These are phyloP conservation scores for Darksidea phi DNA, from an alignment of 495 filamentous ascomycete species.

Conservation along the genomic window DNA sequence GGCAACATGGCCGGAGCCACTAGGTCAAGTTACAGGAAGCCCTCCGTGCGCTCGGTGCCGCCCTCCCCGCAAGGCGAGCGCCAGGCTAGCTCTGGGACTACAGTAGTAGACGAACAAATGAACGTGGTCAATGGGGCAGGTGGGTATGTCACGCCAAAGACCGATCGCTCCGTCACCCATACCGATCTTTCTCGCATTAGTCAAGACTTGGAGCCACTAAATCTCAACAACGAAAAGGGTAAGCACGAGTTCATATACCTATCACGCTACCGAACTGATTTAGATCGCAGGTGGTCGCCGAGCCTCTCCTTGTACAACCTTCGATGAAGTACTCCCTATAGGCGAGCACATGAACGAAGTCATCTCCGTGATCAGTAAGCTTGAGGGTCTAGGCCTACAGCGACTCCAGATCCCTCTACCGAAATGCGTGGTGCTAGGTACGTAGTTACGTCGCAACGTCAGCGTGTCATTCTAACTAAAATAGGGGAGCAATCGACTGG, in stretches of 20 bases:
- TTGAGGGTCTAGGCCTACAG: constrained; percentile 38
- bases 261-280: neutral
- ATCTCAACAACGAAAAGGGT: neutral
- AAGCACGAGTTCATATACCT: too few relatives aligned
- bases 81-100: neutral
- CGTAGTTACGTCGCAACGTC: too few relatives aligned
- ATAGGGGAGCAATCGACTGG: constrained; percentile 79
- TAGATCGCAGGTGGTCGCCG: neutral
- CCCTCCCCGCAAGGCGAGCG: too few relatives aligned
- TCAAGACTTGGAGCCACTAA: neutral
- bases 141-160: neutral
- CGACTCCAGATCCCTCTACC: constrained; percentile 58
- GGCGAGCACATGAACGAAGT: constrained; percentile 31
- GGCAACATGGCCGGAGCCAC: neutral
- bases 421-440: constrained; percentile 50
- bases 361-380: constrained; percentile 36
- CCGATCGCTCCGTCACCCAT: neutral
- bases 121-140: neutral
- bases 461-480: too few relatives aligned
- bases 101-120: constrained; percentile 1
- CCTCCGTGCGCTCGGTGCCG: too few relatives aligned
- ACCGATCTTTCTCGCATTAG: constrained; percentile 2
- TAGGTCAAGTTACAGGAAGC: too few relatives aligned
- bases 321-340: constrained; percentile 7
- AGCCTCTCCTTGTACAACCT: neutral